Evolutionary conservation across 805 yeast genomes (phyloP).

Genomic region (Starmerella asiatica): DNA sequence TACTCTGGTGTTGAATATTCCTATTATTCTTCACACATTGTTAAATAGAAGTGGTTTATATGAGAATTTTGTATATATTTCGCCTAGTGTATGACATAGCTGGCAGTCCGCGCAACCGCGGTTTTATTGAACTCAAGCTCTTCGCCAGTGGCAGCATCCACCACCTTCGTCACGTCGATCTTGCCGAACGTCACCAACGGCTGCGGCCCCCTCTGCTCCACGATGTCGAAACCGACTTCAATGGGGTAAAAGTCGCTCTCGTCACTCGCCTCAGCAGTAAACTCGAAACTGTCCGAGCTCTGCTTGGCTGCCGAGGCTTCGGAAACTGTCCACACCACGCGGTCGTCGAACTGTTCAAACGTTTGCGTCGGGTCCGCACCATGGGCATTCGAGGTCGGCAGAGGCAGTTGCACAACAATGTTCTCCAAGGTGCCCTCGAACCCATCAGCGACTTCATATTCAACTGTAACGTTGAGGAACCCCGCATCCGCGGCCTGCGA

Average conservation of each 20-base stretch:
- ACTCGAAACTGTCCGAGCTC: conserved; percentile 60
- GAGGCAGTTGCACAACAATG: conserved; percentile 50
- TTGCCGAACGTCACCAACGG: conserved; percentile 43
- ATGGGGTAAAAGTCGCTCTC: conserved; percentile 88
- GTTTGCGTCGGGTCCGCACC: conserved; percentile 29
- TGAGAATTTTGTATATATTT: too few species aligned
- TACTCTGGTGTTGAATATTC: too few species aligned
- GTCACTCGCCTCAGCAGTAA: conserved; percentile 55
- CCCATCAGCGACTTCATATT: conserved; percentile 56
- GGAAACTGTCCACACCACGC: conserved; percentile 52
- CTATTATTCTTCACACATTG: not conserved
- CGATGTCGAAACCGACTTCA: conserved; percentile 44
- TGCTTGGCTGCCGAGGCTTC: conserved; percentile 35
- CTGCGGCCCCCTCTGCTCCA: conserved; percentile 25
- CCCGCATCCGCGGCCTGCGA: conserved; percentile 41
- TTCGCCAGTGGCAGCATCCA: conserved; percentile 32
- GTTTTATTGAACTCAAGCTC: conserved; percentile 15
- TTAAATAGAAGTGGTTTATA: too few species aligned
- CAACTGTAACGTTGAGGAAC: conserved; percentile 64
- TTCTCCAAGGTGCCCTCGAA: conserved; percentile 38
- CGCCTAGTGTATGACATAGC: conserved; percentile 19
- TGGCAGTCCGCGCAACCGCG: conserved; percentile 16
- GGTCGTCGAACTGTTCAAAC: conserved; percentile 48
- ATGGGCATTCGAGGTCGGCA: conserved; percentile 45
- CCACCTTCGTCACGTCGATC: conserved; percentile 50